These are phyloP conservation scores for Astrocystis sublimbata DNA, from an alignment of 495 filamentous ascomycete genomes.

Conservation along the genomic window DNA sequence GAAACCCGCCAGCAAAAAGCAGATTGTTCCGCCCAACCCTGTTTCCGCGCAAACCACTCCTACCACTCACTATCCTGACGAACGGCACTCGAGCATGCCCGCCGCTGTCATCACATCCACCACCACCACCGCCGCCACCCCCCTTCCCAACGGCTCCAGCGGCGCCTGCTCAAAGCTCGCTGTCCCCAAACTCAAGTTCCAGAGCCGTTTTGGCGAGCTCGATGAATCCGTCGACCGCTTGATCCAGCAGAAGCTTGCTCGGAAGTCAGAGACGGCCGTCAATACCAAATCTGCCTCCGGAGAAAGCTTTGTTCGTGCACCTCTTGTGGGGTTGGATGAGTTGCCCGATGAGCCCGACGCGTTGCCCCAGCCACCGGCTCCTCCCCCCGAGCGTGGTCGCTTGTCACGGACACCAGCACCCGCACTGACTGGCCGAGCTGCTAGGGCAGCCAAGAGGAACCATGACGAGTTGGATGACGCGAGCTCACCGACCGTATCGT, in stretches of 20 bases:
- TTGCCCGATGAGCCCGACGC: constrained; percentile 15
- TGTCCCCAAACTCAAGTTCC: constrained; percentile 21
- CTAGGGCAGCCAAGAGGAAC: constrained; percentile 44
- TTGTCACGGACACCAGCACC: constrained; percentile 33
- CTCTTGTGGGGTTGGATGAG: constrained; percentile 19
- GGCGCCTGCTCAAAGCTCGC: constrained; percentile 5
- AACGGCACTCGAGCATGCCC: constrained; percentile 34
- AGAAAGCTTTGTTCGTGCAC: constrained; percentile 31
- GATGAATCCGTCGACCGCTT: constrained; percentile 20
- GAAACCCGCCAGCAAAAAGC: constrained; percentile 39
- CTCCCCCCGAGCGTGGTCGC: constrained; percentile 26
- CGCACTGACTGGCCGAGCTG: constrained; percentile 30
- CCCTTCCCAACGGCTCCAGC: constrained; percentile 23
- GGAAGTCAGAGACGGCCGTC: constrained; percentile 25
- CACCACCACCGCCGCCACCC: constrained; percentile 14
- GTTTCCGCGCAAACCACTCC: constrained; percentile 27
- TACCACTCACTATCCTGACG: constrained; percentile 20
- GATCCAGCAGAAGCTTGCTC: constrained; percentile 24
- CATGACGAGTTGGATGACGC: constrained; percentile 49
- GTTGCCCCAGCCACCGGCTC: constrained; percentile 28
- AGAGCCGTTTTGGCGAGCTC: constrained; percentile 27
- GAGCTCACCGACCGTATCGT: constrained; percentile 46
- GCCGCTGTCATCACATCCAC: constrained; percentile 18
- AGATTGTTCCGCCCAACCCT: constrained; percentile 34
- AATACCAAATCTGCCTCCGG: constrained; percentile 23